Conservation (phyloP, 192 early-diverging fungal genomes). For the Chytriomyces sp. region DNA sequence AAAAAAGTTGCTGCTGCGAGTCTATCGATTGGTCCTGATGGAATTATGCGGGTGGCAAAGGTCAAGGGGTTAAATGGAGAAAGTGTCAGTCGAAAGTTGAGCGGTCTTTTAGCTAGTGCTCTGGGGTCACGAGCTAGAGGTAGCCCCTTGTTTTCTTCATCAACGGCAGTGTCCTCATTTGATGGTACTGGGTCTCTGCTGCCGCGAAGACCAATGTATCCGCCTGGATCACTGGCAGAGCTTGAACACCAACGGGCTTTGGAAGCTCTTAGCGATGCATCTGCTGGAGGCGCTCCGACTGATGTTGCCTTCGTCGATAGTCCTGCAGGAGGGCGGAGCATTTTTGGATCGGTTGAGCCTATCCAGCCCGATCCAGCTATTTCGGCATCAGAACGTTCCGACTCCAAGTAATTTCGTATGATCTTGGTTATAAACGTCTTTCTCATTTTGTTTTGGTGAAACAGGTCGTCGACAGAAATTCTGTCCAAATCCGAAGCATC, state of each 20-base stretch:
- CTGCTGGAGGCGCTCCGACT: not conserved
- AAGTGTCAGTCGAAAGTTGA: constrained; percentile 5
- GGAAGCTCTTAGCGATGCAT: not conserved
- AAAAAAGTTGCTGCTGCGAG: constrained; percentile 34
- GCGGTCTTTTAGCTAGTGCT: not conserved
- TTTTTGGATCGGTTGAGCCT: not conserved
- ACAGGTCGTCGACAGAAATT: too few relatives aligned
- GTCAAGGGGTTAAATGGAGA: constrained; percentile 6
- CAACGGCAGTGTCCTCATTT: constrained; percentile 45
- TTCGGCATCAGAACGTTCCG: too few relatives aligned
- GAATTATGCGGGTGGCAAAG: not conserved
- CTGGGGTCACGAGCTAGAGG: not conserved
- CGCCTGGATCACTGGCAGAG: constrained; percentile 30
- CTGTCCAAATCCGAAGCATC: constrained; percentile 7
- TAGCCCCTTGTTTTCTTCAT: constrained; percentile 51
- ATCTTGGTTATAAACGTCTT: too few relatives aligned
- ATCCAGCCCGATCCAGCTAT: not conserved
- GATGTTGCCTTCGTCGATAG: not conserved
- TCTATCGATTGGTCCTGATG: constrained; percentile 49
- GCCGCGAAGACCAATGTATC: constrained; percentile 35
- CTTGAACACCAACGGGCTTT: not conserved
- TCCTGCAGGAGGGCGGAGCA: too few relatives aligned
- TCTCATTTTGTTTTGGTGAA: too few relatives aligned
- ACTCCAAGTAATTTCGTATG: too few relatives aligned
- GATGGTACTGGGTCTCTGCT: constrained; percentile 19